These are phyloP conservation scores for Saksenaea vasiformis DNA, from an alignment of 371 early-diverging fungal genomes.

Conservation along the genomic window DNA sequence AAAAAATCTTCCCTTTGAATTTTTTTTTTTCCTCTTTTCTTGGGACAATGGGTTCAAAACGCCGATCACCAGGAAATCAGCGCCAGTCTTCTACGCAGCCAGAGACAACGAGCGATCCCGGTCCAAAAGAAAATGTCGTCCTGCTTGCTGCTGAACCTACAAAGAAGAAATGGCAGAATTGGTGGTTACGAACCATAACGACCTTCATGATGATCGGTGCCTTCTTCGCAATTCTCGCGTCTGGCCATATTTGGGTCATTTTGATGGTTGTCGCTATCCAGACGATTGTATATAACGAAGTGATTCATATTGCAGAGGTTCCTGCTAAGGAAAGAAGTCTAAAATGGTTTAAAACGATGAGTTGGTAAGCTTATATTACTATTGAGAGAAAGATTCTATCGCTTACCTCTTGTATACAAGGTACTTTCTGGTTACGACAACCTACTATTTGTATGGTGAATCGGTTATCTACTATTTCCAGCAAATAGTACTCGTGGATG, in stretches of 20 bases:
- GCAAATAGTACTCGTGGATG: constrained; percentile 75
- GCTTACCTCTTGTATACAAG: constrained; percentile 21
- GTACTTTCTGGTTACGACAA: constrained; percentile 85
- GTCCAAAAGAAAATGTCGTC: constrained; percentile 15
- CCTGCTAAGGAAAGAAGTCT: constrained; percentile 81
- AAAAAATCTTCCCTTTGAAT: background rate
- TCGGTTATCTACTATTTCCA: constrained; percentile 88
- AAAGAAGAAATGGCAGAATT: constrained; percentile 69
- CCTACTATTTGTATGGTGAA: constrained; percentile 94
- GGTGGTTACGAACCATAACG: constrained; percentile 77
- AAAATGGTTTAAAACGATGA: constrained; percentile 88
- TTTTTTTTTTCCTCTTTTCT: background rate
- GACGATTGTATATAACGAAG: constrained; percentile 79
- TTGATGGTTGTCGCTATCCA: constrained; percentile 82
- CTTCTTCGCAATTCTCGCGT: constrained; percentile 75
- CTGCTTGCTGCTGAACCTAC: constrained; percentile 49
- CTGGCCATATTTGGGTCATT: constrained; percentile 75
- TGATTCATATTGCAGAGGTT: constrained; percentile 80
- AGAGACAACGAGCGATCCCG: background rate
- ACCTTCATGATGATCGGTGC: constrained; percentile 86
- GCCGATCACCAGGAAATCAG: background rate
- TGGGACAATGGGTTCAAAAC: background rate
- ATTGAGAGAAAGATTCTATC: background rate
- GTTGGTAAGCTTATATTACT: constrained; percentile 69
- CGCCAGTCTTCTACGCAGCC: background rate